A percentile compares a stretch with the other conserved stretches of the same genome.
These are phyloP conservation scores for Cryphonectria radicalis DNA, from an alignment of 2,329 filamentous ascomycete species.

Conservation along the genomic window DNA sequence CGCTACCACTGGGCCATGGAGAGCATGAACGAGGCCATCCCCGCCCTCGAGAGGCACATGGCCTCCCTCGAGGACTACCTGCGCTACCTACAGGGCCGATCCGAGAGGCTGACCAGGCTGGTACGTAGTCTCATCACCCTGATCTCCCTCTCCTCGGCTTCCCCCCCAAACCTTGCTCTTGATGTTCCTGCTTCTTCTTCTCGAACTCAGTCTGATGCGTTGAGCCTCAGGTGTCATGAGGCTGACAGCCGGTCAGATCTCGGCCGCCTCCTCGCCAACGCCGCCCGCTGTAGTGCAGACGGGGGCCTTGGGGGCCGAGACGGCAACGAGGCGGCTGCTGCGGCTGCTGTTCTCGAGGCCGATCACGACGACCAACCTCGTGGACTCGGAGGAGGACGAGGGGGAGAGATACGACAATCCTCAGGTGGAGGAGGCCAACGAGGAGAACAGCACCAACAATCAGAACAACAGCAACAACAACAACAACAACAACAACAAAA, in stretches of 20 bases:
- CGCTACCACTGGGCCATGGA: constrained; percentile 30
- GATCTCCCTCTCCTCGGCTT: constrained; percentile 19
- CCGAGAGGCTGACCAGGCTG: constrained; percentile 34
- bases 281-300: constrained; percentile 28
- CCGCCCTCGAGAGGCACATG: constrained; percentile 32
- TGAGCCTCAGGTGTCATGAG: constrained; percentile 26
- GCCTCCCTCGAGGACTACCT: constrained; percentile 34
- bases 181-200: not conserved
- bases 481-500: not conserved
- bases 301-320: constrained; percentile 24
- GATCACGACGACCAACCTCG: not conserved
- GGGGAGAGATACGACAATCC: not conserved
- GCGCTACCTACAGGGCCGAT: constrained; percentile 34
- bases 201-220: constrained; percentile 17
- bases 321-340: constrained; percentile 24
- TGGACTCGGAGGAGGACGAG: not conserved
- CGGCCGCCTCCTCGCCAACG: constrained; percentile 24
- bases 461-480: not conserved
- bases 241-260: constrained; percentile 32
- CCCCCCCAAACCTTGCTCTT: not conserved
- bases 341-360: constrained; percentile 9
- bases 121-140: constrained; percentile 30
- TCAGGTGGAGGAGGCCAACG: not conserved
- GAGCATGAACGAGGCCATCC: constrained; percentile 33
- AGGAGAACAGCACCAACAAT: not conserved